Percentiles rank a stretch among this genome's conserved stretches.
These are phyloP conservation scores for Choiromyces venosus DNA, from an alignment of 495 filamentous ascomycete genomes.

Conservation along the genomic window DNA sequence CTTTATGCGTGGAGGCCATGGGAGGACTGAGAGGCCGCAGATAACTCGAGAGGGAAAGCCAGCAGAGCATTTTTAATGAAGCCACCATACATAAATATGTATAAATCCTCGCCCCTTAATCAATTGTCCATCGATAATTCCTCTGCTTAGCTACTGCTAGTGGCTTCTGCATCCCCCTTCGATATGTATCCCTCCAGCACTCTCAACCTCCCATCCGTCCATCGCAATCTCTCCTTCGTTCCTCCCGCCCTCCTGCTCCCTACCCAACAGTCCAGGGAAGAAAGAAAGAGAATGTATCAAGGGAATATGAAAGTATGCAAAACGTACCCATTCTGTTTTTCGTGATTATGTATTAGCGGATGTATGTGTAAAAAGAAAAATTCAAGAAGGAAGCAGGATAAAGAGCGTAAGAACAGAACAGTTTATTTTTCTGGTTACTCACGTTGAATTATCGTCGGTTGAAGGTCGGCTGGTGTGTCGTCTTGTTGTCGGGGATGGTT, in stretches of 20 bases:
- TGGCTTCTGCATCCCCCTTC: slow-evolving; percentile 7
- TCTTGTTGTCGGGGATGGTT: slow-evolving; percentile 36
- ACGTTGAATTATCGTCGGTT: slow-evolving; percentile 41
- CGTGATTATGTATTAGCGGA: slow-evolving; percentile 22
- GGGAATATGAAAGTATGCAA: slow-evolving; percentile 39
- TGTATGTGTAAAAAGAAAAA: slow-evolving; percentile 8
- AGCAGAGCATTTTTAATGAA: slow-evolving; percentile 3
- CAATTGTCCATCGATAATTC: slow-evolving; percentile 2
- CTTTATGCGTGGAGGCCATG: slow-evolving; percentile 12
- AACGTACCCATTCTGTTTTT: slow-evolving; percentile 53
- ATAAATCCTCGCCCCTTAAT: background rate
- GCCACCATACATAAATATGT: slow-evolving; percentile 4
- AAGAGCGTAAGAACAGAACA: background rate
- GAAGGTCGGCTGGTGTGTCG: slow-evolving; percentile 37
- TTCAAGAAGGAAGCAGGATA: background rate
- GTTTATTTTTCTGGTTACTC: slow-evolving; percentile 14
- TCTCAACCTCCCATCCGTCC: slow-evolving; percentile 10
- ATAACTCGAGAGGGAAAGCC: slow-evolving; percentile 12
- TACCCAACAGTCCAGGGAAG: slow-evolving; percentile 5
- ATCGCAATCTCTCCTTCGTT: slow-evolving; percentile 8
- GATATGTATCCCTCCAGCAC: background rate
- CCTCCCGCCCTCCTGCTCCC: slow-evolving; percentile 19
- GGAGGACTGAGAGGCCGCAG: slow-evolving; percentile 17
- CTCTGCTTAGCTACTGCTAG: slow-evolving; percentile 8
- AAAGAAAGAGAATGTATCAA: slow-evolving; percentile 44